phyloP scores from a whole-genome alignment of 192 early-diverging fungal genomes.

The Chytriomyces hyalinus region DNA sequence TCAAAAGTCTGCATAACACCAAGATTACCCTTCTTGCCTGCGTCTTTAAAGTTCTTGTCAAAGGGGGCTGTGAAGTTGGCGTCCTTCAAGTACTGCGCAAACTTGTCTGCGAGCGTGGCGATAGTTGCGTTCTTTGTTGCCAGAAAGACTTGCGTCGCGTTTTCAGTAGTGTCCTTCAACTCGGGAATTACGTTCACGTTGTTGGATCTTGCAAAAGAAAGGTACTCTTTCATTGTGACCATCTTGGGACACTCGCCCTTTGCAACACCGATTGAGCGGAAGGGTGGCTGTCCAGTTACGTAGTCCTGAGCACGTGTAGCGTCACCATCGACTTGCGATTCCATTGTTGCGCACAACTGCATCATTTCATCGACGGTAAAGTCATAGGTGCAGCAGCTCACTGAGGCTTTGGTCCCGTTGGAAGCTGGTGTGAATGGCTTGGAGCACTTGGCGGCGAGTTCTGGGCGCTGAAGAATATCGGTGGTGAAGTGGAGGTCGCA shows the following conservation, averaged over 20 bases:
- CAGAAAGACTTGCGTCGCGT: slow-evolving; percentile 23
- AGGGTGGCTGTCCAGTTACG: slow-evolving; percentile 1
- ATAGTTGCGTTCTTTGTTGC: not conserved
- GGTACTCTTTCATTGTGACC: slow-evolving; percentile 21
- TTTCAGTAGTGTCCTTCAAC: slow-evolving; percentile 28
- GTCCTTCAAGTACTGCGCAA: not conserved
- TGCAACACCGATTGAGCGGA: slow-evolving; percentile 23
- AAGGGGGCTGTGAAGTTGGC: slow-evolving; percentile 18
- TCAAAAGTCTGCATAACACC: slow-evolving; percentile 27
- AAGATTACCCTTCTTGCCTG: slow-evolving; percentile 2
- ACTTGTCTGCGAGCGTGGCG: slow-evolving; percentile 11
- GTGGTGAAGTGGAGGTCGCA: slow-evolving; percentile 36
- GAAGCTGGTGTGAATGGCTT: slow-evolving; percentile 10
- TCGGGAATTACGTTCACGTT: slow-evolving; percentile 31
- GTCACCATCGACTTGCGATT: not conserved
- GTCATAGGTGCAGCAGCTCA: slow-evolving; percentile 31
- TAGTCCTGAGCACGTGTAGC: slow-evolving; percentile 7
- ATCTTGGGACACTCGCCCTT: slow-evolving; percentile 27
- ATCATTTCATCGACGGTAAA: slow-evolving; percentile 27
- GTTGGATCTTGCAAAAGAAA: slow-evolving; percentile 10
- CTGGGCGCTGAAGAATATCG: slow-evolving; percentile 22
- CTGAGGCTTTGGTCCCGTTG: slow-evolving; percentile 21
- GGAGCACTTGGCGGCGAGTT: slow-evolving; percentile 27
- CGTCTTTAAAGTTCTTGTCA: slow-evolving; percentile 1
- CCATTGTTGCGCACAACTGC: slow-evolving; percentile 29